phyloP scores from a whole-genome alignment of 306 rosid genomes.

The Quercus variabilis region DNA sequence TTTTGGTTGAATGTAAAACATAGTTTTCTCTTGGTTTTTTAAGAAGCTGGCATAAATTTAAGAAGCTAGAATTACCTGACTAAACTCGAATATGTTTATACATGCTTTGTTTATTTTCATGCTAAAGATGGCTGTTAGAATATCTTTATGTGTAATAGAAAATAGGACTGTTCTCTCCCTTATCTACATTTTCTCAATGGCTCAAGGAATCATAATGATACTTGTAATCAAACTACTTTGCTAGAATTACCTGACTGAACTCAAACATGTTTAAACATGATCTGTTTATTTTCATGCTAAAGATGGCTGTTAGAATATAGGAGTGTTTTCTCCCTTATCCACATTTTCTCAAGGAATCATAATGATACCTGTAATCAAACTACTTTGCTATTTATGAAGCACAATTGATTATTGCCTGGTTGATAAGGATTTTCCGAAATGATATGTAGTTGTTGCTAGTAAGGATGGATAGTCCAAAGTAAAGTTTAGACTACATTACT shows the following conservation, averaged over 20 bases:
- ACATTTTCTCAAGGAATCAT: not conserved
- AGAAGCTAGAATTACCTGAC: not conserved
- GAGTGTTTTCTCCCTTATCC: not conserved
- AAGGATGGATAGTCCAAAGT: no score
- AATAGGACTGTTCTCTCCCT: not conserved
- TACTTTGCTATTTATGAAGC: not conserved
- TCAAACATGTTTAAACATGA: not conserved
- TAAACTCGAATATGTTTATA: not conserved
- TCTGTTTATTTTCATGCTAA: not conserved
- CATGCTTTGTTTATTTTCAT: not conserved
- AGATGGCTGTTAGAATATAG: not conserved
- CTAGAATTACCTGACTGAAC: not conserved
- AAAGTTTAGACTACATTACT: no score
- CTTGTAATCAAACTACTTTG: no score
- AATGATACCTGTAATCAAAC: no score
- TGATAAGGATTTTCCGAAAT: no score
- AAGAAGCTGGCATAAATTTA: no score
- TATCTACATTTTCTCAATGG: not conserved
- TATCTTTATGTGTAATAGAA: no score
- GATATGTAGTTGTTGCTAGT: no score
- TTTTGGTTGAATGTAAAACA: no score
- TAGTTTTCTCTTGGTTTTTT: no score
- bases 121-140: not conserved
- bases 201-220: no score
- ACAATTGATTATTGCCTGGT: not conserved